These are phyloP conservation scores for Digitaria exilis DNA, from an alignment of 202 grass and related monocot species.

Conservation along the genomic window DNA sequence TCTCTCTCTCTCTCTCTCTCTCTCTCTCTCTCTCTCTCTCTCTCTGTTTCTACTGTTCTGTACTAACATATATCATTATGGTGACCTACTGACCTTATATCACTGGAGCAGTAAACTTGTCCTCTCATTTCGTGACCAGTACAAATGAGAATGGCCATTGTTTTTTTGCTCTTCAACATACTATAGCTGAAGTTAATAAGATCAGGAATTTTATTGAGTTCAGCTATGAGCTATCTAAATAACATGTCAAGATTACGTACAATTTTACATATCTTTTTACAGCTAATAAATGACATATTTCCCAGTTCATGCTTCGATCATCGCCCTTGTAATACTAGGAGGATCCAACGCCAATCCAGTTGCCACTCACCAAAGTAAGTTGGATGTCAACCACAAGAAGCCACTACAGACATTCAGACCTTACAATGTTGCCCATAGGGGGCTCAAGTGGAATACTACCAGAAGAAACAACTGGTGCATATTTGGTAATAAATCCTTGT, in stretches of 20 bases:
- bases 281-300: conserved; percentile 3
- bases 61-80: no score
- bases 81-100: no score
- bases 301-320: conserved; percentile 38
- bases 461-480: conserved; percentile 75
- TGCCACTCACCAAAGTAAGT: conserved; percentile 12
- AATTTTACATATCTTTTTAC: no score
- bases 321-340: conserved; percentile 38
- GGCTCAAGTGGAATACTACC: conserved; percentile 89
- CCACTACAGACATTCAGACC: conserved; percentile 74
- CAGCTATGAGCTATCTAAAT: background rate
- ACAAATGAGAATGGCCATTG: no score
- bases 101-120: no score
- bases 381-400: conserved; percentile 45
- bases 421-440: conserved; percentile 85
- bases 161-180: no score
- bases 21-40: no score
- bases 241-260: background rate
- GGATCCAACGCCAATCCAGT: conserved; percentile 38
- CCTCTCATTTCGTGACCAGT: background rate
- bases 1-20: no score
- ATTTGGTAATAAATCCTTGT: conserved; percentile 52
- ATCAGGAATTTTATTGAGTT: no score
- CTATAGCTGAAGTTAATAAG: no score
- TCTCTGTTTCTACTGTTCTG: no score